phyloP scores from a whole-genome alignment of 768 basidiomycete genomes.

The Tylopilus intermedius region DNA sequence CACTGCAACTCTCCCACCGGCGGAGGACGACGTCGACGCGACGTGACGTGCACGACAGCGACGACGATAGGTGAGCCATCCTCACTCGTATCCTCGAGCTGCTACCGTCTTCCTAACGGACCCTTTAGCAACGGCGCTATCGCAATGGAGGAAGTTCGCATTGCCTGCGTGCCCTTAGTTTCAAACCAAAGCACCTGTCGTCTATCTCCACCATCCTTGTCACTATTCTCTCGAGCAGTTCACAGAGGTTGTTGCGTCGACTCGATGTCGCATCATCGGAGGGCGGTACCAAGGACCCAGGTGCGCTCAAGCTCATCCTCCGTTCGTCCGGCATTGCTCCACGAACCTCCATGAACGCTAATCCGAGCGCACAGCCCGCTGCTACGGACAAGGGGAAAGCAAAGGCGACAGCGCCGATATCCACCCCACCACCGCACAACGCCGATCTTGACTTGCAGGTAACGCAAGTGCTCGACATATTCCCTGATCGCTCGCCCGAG shows the following conservation, averaged over 20 bases:
- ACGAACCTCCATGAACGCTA: conserved; percentile 8
- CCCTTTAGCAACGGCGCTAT: too few species aligned
- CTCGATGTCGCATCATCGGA: conserved; percentile 28
- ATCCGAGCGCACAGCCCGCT: conserved; percentile 30
- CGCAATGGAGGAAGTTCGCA: too few species aligned
- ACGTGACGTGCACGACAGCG: too few species aligned
- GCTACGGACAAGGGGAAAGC: conserved; percentile 38
- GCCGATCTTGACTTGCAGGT: conserved; percentile 54
- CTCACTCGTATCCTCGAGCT: too few species aligned
- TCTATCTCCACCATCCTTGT: too few species aligned
- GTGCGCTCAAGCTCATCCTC: conserved; percentile 60
- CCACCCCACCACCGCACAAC: conserved; percentile 23
- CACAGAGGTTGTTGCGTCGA: conserved; percentile 32
- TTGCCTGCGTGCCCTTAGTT: too few species aligned
- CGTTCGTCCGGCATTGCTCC: conserved; percentile 51
- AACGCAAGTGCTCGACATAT: conserved; percentile 69
- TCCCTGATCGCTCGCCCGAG: conserved; percentile 53
- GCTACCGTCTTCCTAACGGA: too few species aligned
- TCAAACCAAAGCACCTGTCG: too few species aligned
- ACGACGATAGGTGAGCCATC: too few species aligned
- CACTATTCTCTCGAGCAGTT: too few species aligned
- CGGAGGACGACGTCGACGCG: too few species aligned
- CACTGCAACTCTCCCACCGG: too few species aligned
- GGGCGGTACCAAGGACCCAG: conserved; percentile 36
- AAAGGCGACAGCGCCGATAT: conserved; percentile 25